These are phyloP conservation scores for Halophytophthora batemanensis DNA, from an alignment of 352 stramenopile species.

Conservation along the genomic window DNA sequence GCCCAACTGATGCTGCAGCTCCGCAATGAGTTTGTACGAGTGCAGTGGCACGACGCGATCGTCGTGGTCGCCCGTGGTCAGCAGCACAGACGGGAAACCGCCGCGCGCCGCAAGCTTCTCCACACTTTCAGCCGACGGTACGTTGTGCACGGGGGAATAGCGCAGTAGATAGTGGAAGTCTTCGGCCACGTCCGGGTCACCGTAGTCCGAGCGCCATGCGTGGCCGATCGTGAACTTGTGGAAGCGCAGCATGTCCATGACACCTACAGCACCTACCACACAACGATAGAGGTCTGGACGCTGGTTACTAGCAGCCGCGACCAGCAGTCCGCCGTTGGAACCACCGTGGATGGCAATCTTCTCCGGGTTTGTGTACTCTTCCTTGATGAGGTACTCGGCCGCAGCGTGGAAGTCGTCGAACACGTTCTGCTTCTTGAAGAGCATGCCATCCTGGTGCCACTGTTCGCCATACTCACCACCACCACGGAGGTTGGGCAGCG, in stretches of 20 bases:
- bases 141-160: conserved; percentile 91
- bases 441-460: conserved; percentile 92
- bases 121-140: conserved; percentile 52
- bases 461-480: conserved; percentile 91
- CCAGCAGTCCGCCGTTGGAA: conserved; percentile 93
- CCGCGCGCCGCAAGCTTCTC: conserved; percentile 46
- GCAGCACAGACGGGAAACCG: conserved; percentile 76
- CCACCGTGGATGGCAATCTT: conserved; percentile 92
- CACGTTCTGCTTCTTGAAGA: conserved; percentile 92
- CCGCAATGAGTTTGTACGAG: conserved; percentile 89
- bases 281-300: conserved; percentile 91
- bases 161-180: conserved; percentile 82
- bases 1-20: conserved; percentile 81
- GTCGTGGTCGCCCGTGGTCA: conserved; percentile 90
- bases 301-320: conserved; percentile 89
- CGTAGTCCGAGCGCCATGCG: conserved; percentile 87
- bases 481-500: conserved; percentile 93
- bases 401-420: conserved; percentile 97
- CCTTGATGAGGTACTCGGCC: conserved; percentile 89
- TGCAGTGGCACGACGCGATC: conserved; percentile 89
- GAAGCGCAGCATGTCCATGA: conserved; percentile 97
- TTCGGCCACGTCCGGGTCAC: conserved; percentile 70
- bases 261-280: conserved; percentile 90
- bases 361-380: conserved; percentile 84
- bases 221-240: conserved; percentile 94